Evolutionary conservation across 169 alveolate genomes (phyloP).

Genomic region (Cystoisospora suis): DNA sequence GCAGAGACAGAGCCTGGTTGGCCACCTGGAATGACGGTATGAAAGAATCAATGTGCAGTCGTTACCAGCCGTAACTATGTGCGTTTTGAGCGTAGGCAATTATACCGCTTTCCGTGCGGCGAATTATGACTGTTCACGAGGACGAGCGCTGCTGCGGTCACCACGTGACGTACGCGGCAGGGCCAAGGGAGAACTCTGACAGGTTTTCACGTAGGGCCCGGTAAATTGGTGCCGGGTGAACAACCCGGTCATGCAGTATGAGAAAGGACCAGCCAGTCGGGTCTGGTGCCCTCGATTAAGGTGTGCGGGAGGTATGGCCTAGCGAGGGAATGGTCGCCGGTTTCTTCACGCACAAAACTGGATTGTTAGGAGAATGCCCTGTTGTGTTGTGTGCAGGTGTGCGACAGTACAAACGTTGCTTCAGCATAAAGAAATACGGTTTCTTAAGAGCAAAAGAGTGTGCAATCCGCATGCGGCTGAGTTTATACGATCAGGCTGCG

Average conservation of each 20-base stretch:
- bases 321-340: too few species aligned
- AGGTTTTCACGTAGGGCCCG: too few species aligned
- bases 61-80: too few species aligned
- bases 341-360: background rate
- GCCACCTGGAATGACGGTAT: slow-evolving; percentile 59
- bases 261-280: too few species aligned
- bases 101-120: background rate
- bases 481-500: background rate
- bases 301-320: too few species aligned
- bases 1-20: slow-evolving; percentile 45
- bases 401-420: slow-evolving; percentile 49
- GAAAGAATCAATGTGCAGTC: background rate
- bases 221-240: too few species aligned
- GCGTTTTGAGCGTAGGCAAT: too few species aligned
- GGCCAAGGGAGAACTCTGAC: too few species aligned
- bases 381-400: background rate
- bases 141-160: background rate
- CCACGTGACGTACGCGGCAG: too few species aligned
- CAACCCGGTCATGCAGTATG: too few species aligned
- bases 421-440: slow-evolving; percentile 46
- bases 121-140: background rate
- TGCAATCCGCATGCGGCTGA: background rate
- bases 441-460: slow-evolving; percentile 29
- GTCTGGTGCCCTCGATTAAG: too few species aligned
- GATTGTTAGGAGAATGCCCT: background rate